These are phyloP conservation scores for Trichophyton mentagrophytes DNA, from an alignment of 2,329 filamentous ascomycete species.

Conservation along the genomic window DNA sequence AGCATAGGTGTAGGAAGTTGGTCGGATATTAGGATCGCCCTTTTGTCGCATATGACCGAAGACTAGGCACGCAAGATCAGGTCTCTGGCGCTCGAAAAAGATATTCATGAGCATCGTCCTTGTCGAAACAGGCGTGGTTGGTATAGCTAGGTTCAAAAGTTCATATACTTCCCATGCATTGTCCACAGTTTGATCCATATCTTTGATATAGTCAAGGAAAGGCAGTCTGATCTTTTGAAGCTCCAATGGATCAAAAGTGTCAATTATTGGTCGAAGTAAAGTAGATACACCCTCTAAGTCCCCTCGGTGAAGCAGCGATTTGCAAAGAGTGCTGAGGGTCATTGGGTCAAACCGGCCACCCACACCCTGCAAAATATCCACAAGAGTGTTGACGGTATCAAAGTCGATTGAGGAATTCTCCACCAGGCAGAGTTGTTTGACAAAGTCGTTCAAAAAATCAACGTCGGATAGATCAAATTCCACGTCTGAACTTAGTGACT, in stretches of 20 bases:
- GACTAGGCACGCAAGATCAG: slow-evolving; percentile 74
- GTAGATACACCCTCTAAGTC: slow-evolving; percentile 71
- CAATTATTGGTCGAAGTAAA: slow-evolving; percentile 56
- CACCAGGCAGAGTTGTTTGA: slow-evolving; percentile 35
- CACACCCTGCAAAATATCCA: slow-evolving; percentile 59
- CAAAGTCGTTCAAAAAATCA: slow-evolving; percentile 58
- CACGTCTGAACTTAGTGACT: slow-evolving; percentile 40
- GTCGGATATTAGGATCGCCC: slow-evolving; percentile 48
- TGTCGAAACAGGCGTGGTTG: slow-evolving; percentile 49
- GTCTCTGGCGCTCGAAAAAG: slow-evolving; percentile 64
- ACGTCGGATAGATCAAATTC: slow-evolving; percentile 47
- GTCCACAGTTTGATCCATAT: slow-evolving; percentile 45
- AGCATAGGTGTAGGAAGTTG: slow-evolving; percentile 63
- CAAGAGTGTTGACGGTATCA: slow-evolving; percentile 57
- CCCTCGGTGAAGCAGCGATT: slow-evolving; percentile 60
- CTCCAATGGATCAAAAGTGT: slow-evolving; percentile 39
- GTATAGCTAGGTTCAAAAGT: slow-evolving; percentile 45
- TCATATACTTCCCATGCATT: slow-evolving; percentile 50
- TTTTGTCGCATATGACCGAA: slow-evolving; percentile 92
- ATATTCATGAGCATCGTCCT: slow-evolving; percentile 64
- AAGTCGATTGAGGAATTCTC: slow-evolving; percentile 63
- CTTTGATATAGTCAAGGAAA: slow-evolving; percentile 56
- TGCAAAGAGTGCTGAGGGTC: slow-evolving; percentile 61
- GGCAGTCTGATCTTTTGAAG: slow-evolving; percentile 52
- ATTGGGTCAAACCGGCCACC: slow-evolving; percentile 57